Base-by-base conservation (phyloP, 2,329 filamentous ascomycete genomes). In the Orbilia brochopaga region DNA sequence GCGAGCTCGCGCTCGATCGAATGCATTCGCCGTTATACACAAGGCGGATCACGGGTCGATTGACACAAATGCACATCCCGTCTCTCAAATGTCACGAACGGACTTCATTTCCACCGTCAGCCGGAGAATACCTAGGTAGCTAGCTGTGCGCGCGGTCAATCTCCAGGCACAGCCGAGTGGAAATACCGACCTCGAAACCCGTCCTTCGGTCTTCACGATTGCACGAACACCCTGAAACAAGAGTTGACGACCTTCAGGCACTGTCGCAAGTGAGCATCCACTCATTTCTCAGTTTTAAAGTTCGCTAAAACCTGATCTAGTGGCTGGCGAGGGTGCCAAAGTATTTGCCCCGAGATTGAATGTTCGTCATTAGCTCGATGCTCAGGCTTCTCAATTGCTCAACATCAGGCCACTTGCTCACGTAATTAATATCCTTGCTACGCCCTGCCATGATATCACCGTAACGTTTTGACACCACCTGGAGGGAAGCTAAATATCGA, bases 391-490 rank as follows among this genome's bases (percentile, higher is more conserved):
- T 17, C 37, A 17, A 42, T 13, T 42, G 15, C 37, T 17, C 37
- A 17, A 42, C 37, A 42, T 42, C 37, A 42, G 37, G 37, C 37
- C 37, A 42, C 37, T 42, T 15, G 37, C 37, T 42, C 37, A 42
- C 37, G 37, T 42, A 42, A 42, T 42, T 42, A 42, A 42, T 42
- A 42, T 13, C 37, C 37, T 6, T 42, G 27, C 27, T 8, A 32
- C 27, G 27, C 27, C 8, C 27, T n/a, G 37, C 37, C 37, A 42
- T 42, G 37, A 42, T 42, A 13, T 42, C n/a, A 42, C 37, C 37
- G 37, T 42, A 32, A 32, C 27, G 27, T 32, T 32, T 32, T 32
- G 27, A 32, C 27, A 32, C 27, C 27, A 32, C 8, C 27, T 4
- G 27, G 8, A 8, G 8, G 27, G 8, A 8, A 32, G 27, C 27